Evolutionary conservation across 225 moss, liverwort and hornwort genomes (phyloP), one percentile per base, ranked within the genome.

Genomic region (Thuidium tamariscinum): DNA sequence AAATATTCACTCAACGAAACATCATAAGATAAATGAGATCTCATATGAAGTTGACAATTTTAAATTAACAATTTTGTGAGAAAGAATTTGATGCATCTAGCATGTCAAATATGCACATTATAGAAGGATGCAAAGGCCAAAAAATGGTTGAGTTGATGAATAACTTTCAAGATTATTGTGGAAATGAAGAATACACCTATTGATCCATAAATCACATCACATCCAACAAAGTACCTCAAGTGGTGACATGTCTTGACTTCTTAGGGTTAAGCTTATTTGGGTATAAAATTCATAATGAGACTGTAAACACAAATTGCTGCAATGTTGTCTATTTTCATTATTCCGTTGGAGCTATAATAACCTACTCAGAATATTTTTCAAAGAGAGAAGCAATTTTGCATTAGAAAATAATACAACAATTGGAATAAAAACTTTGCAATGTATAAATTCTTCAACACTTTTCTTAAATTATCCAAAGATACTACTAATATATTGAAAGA

Each of bases 141-240:
- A 5, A 34, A 9, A 1, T 74, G 1, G 0, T 2, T 14, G 5
- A n/a, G n/a, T n/a, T n/a, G n/a, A 74, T n/a, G 1, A 3, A 74
- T 74, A 14, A 23, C 9, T 75, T 75, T 9, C 9, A 75, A n/a
- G 54, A 54, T 54, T 74, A n/a, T 54, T 23, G 3, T 15, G 54
- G 23, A 75, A 36, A 14, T 23, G 2, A n/a, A 54, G 1, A 36
- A 75, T 74, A 10, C 21, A 49, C 4, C 20, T 32, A 34, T 34
- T 20, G 3, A 5, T 52, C 3, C 13, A 74, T 4, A 8, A 34
- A 51, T 7, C 1, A 1, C 0, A 34, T 51, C 8, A 34, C 34
- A 0, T 51, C 34, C 3, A 3, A 4, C 13, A 21, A 34, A 34
- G 74, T 4, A 73, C 4, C 2, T 49, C 2, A 49, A 74, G 7